Evolutionary conservation across 2,329 filamentous ascomycete species (phyloP).

Genomic region (Ascochyta viciae-villosae): DNA sequence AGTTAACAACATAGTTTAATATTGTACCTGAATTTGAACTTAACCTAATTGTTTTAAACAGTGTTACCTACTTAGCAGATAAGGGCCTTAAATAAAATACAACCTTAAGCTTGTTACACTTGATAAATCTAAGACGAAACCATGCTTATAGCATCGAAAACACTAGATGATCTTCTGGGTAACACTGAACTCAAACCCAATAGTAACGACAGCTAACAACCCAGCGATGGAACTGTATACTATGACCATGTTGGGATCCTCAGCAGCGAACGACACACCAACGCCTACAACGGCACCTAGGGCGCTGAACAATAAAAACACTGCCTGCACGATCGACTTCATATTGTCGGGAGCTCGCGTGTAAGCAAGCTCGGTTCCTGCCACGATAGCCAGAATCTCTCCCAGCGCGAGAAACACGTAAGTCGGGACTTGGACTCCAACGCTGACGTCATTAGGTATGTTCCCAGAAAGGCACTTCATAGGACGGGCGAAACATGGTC

Average conservation of each 20-base stretch:
- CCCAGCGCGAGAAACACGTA: conserved; percentile 46
- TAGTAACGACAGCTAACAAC: background rate
- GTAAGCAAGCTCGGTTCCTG: conserved; percentile 51
- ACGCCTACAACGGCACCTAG: conserved; percentile 28
- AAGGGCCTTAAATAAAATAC: too few relatives aligned
- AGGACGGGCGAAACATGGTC: conserved; percentile 47
- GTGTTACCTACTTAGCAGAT: too few relatives aligned
- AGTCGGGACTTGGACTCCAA: conserved; percentile 47
- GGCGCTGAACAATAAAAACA: conserved; percentile 25
- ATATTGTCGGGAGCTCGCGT: conserved; percentile 49
- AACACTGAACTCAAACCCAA: background rate
- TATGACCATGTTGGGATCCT: conserved; percentile 23
- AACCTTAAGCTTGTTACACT: too few relatives aligned
- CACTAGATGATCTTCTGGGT: background rate
- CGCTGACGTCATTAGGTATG: conserved; percentile 43
- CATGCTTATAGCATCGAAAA: background rate
- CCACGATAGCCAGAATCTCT: conserved; percentile 51
- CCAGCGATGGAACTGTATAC: conserved; percentile 19
- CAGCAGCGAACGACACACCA: conserved; percentile 23
- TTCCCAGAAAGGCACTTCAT: conserved; percentile 36
- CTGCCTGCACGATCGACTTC: conserved; percentile 37
- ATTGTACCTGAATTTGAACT: rapidly evolving
- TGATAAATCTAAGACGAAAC: too few relatives aligned
- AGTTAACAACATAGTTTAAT: too few relatives aligned
- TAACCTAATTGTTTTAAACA: too few relatives aligned